These are phyloP conservation scores for Hypomyces rosellus DNA, from an alignment of 2,329 filamentous ascomycete species.

Conservation along the genomic window DNA sequence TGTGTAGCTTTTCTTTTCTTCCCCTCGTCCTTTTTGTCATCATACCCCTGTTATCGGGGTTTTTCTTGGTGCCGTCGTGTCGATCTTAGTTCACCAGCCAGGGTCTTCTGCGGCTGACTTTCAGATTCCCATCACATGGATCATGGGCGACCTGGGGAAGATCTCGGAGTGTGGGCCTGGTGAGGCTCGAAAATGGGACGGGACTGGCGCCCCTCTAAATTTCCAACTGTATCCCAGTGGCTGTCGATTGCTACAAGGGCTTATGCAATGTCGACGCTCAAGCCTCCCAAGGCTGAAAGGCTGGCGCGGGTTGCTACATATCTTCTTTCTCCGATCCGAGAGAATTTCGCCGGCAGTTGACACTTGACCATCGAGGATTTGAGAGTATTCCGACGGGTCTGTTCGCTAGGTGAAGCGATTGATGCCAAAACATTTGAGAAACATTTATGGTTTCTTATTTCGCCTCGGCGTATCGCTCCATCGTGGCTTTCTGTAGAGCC, in stretches of 20 bases:
- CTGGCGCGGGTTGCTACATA: constrained; percentile 10
- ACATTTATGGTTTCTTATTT: background rate
- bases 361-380: background rate
- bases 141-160: background rate
- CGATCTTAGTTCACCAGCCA: too few species aligned
- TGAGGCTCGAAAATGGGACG: background rate
- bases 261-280: constrained; percentile 5
- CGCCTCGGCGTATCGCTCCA: background rate
- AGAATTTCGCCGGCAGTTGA: too few species aligned
- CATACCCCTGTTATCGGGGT: too few species aligned
- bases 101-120: too few species aligned
- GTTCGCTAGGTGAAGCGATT: background rate
- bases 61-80: too few species aligned
- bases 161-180: background rate
- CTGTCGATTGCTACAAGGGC: background rate
- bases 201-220: background rate
- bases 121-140: too few species aligned
- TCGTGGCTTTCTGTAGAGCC: constrained; percentile 27
- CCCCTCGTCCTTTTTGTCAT: background rate
- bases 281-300: constrained; percentile 16
- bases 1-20: background rate
- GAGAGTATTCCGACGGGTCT: background rate
- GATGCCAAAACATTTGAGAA: background rate
- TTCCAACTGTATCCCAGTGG: background rate
- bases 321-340: background rate